A percentile compares a stretch with the other conserved stretches of the same genome.
Conservation (phyloP, 139 green algal species). For the Chlamydomonas incerta region DNA sequence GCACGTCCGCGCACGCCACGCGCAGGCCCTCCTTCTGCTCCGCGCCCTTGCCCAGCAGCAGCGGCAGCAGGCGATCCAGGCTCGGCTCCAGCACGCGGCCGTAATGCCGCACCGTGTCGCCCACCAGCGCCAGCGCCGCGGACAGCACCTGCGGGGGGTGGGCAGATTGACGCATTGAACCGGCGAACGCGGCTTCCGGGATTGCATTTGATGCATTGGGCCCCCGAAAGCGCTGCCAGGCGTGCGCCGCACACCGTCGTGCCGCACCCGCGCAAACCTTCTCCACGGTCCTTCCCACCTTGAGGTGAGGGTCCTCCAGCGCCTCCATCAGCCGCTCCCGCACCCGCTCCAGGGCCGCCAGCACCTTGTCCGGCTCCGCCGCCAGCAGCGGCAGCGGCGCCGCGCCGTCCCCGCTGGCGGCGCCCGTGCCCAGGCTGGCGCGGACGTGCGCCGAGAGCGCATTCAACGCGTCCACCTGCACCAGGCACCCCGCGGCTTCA, state of each 20-base stretch:
- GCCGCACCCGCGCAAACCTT: no score
- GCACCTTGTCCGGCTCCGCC: constrained; percentile 23
- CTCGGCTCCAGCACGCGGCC: constrained; percentile 51
- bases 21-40: constrained; percentile 70
- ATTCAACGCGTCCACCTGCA: neutral
- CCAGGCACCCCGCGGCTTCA: no score
- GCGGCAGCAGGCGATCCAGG: constrained; percentile 71
- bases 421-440: neutral
- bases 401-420: neutral
- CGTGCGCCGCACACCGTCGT: no score
- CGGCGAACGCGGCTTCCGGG: no score
- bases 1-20: constrained; percentile 40
- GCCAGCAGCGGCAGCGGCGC: neutral
- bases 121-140: constrained; percentile 44
- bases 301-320: constrained; percentile 63
- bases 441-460: constrained; percentile 19
- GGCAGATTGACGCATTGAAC: no score
- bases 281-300: constrained; percentile 62
- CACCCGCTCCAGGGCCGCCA: constrained; percentile 44
- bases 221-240: no score
- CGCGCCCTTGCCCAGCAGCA: constrained; percentile 64
- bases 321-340: constrained; percentile 63
- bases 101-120: constrained; percentile 15
- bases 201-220: no score
- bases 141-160: constrained; percentile 42